Evolutionary conservation across 352 stramenopile species (phyloP).

Genomic region (Globisporangium abappressorium): DNA sequence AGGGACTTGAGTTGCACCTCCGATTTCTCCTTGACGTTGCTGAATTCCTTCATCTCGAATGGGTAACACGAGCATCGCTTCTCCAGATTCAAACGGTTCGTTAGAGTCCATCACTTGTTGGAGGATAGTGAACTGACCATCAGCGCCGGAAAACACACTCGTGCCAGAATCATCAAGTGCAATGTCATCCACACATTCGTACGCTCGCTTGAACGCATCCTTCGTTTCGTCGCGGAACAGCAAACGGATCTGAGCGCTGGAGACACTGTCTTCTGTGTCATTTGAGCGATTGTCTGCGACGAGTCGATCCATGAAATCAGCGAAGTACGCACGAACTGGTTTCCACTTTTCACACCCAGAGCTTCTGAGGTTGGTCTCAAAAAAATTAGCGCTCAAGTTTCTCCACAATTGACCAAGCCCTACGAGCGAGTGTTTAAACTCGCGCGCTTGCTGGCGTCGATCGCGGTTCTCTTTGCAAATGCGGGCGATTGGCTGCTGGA

Average conservation of each 20-base stretch:
- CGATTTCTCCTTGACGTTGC: not conserved
- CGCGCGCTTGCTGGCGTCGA: not conserved
- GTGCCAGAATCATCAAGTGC: not conserved
- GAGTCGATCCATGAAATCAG: slow-evolving; percentile 2
- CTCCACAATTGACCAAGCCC: slow-evolving; percentile 2
- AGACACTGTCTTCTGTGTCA: not conserved
- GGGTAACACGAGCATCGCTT: slow-evolving; percentile 8
- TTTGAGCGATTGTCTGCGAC: too few relatives aligned
- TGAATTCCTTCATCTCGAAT: not conserved
- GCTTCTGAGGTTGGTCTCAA: not conserved
- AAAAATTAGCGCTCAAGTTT: not conserved
- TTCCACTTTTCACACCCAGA: not conserved
- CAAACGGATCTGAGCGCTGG: slow-evolving; percentile 10
- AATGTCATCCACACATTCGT: not conserved
- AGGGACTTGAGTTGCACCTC: not conserved
- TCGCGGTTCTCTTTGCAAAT: slow-evolving; percentile 7
- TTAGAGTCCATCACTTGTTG: slow-evolving; percentile 11
- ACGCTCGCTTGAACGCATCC: slow-evolving; percentile 7
- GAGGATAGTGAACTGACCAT: slow-evolving; percentile 17
- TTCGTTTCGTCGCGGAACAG: slow-evolving; percentile 19
- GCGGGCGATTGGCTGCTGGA: slow-evolving; percentile 10
- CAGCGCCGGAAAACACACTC: not conserved
- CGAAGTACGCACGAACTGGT: not conserved
- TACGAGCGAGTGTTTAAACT: not conserved
- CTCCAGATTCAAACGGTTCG: slow-evolving; percentile 15